phyloP scores from a whole-genome alignment of 2,329 filamentous ascomycete genomes.

The Colletotrichum sp. region DNA sequence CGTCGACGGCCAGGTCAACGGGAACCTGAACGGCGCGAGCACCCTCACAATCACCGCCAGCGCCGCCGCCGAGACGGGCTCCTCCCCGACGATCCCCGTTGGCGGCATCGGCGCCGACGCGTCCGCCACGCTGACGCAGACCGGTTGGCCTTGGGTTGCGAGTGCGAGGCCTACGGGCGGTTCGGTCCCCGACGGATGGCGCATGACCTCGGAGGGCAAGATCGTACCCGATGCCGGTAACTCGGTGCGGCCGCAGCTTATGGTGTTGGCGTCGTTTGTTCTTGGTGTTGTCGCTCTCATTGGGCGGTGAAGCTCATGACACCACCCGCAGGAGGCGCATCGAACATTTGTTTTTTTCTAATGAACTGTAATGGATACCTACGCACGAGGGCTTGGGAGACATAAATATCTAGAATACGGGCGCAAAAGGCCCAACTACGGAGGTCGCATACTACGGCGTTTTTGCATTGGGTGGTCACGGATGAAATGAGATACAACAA shows the following conservation, averaged over 20 bases:
- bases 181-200: conserved; percentile 78
- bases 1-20: conserved; percentile 78
- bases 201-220: conserved; percentile 79
- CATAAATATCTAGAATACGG: neutral
- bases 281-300: conserved; percentile 21
- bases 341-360: neutral
- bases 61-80: conserved; percentile 67
- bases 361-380: neutral
- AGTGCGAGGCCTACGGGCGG: conserved; percentile 56
- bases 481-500: neutral
- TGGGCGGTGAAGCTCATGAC: conserved; percentile 1
- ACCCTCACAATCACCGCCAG: conserved; percentile 56
- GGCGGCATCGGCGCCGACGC: conserved; percentile 68
- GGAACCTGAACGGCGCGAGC: conserved; percentile 62
- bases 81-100: conserved; percentile 70
- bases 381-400: neutral
- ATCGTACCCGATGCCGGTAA: conserved; percentile 74
- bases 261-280: conserved; percentile 29
- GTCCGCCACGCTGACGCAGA: conserved; percentile 58
- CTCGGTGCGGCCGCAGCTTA: conserved; percentile 25
- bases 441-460: conserved; percentile 11
- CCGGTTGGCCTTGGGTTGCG: conserved; percentile 73
- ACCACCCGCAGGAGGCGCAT: neutral
- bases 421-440: neutral
- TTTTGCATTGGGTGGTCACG: neutral